Evolutionary conservation across 495 filamentous ascomycete genomes (phyloP).

Genomic region (Talaromyces thailandensis): DNA sequence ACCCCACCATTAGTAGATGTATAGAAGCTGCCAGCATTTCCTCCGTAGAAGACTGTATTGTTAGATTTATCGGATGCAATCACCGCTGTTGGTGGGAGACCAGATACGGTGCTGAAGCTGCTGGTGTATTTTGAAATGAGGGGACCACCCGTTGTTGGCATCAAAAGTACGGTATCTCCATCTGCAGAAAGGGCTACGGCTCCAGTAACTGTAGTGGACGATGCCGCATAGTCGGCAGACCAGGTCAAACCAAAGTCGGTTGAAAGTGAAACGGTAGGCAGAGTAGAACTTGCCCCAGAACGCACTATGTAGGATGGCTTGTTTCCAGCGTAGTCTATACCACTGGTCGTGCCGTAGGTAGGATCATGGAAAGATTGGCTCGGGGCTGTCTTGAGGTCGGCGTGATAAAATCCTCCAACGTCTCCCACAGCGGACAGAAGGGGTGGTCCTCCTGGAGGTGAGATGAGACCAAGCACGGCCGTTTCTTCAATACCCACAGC

Average conservation of each 20-base stretch:
- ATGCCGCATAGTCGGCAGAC: constrained; percentile 36
- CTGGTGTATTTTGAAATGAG: constrained; percentile 21
- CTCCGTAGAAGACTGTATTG: constrained; percentile 44
- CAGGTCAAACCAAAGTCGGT: constrained; percentile 27
- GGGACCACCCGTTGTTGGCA: constrained; percentile 13
- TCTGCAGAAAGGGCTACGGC: constrained; percentile 43
- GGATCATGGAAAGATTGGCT: constrained; percentile 40
- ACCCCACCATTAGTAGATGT: constrained; percentile 33
- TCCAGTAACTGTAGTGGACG: constrained; percentile 30
- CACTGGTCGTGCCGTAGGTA: constrained; percentile 36
- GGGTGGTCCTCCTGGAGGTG: constrained; percentile 41
- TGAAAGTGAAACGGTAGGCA: constrained; percentile 12
- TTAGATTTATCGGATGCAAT: constrained; percentile 45
- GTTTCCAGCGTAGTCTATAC: constrained; percentile 50
- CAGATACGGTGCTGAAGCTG: constrained; percentile 33
- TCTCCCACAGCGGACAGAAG: constrained; percentile 51
- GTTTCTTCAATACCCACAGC: constrained; percentile 54
- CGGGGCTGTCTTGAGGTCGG: constrained; percentile 36
- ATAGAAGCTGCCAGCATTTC: constrained; percentile 34
- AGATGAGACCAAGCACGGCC: constrained; percentile 41
- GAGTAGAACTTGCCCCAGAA: constrained; percentile 31
- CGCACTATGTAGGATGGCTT: constrained; percentile 43
- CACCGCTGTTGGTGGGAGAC: constrained; percentile 32
- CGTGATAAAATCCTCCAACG: constrained; percentile 44
- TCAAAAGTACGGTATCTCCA: constrained; percentile 44